These are phyloP conservation scores for Gonium pectorale DNA, from an alignment of 139 green algal species.

Conservation along the genomic window DNA sequence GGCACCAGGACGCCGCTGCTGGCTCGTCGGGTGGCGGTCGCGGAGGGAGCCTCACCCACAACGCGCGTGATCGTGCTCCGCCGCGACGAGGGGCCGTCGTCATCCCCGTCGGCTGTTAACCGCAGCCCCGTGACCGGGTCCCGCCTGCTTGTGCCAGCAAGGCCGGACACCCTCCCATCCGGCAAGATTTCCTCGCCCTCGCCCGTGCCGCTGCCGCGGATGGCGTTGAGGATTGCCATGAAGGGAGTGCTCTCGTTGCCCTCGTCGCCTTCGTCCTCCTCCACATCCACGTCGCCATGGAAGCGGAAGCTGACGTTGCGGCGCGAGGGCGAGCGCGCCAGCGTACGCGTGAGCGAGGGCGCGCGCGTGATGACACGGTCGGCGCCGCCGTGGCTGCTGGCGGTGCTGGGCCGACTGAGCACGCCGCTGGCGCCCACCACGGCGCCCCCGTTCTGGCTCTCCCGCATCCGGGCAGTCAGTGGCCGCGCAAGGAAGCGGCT, in stretches of 20 bases:
- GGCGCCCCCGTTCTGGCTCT: not conserved
- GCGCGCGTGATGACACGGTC: not conserved
- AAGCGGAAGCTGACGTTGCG: slow-evolving; percentile 40
- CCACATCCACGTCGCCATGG: not conserved
- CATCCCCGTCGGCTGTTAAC: no score
- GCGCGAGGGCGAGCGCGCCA: not conserved
- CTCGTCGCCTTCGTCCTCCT: not conserved
- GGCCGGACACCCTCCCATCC: not conserved
- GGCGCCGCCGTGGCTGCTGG: slow-evolving; percentile 23
- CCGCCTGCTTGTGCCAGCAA: no score
- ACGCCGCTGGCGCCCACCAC: not conserved
- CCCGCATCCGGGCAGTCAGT: not conserved
- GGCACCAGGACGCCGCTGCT: no score
- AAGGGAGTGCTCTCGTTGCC: not conserved
- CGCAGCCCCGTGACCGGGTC: no score
- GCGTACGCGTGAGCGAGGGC: not conserved
- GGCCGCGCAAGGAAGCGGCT: slow-evolving; percentile 21
- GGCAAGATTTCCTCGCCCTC: not conserved
- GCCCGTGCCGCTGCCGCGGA: slow-evolving; percentile 32
- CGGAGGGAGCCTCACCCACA: no score
- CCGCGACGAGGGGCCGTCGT: no score
- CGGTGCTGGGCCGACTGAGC: slow-evolving; percentile 27
- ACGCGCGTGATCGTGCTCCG: no score
- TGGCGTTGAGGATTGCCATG: slow-evolving; percentile 37
- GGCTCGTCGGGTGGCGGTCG: no score